Percentiles rank a stretch among this genome's conserved stretches.
phyloP scores from a whole-genome alignment of 192 early-diverging fungal species.

The Backusella parvicylindrica region DNA sequence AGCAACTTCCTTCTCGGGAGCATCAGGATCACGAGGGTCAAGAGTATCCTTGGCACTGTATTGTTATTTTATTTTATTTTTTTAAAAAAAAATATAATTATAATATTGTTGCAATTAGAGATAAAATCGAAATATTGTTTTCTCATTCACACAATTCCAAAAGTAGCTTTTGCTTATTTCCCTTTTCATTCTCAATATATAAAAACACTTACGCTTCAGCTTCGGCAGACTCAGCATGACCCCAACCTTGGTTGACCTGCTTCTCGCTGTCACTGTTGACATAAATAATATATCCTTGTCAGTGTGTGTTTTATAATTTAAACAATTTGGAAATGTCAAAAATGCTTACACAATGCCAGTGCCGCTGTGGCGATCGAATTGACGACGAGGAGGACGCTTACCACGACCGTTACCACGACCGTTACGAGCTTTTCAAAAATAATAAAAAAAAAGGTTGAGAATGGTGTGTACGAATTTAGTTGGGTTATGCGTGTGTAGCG shows the following conservation, averaged over 20 bases:
- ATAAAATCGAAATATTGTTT: neutral
- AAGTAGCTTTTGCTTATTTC: neutral
- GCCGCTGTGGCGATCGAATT: conserved; percentile 84
- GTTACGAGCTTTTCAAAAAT: conserved; percentile 32
- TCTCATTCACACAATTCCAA: neutral
- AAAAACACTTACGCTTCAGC: conserved; percentile 34
- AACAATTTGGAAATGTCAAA: neutral
- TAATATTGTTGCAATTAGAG: neutral
- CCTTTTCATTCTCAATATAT: neutral
- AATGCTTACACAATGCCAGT: conserved; percentile 56
- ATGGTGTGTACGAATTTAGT: too few species aligned
- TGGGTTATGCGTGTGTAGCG: too few species aligned
- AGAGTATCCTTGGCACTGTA: conserved; percentile 11
- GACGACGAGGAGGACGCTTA: conserved; percentile 44
- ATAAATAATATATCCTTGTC: neutral
- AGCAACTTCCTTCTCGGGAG: conserved; percentile 34
- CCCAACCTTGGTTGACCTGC: conserved; percentile 89
- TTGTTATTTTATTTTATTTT: too few species aligned
- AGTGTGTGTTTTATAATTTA: neutral
- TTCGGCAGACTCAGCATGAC: conserved; percentile 60
- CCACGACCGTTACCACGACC: neutral
- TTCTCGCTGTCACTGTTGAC: conserved; percentile 72
- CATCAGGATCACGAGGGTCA: conserved; percentile 30
- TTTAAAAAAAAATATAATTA: too few species aligned
- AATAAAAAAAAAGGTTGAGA: neutral